Evolutionary conservation across 768 basidiomycete genomes (phyloP), one percentile per base, ranked within the genome.

Genomic region (Arthromyces matolae): DNA sequence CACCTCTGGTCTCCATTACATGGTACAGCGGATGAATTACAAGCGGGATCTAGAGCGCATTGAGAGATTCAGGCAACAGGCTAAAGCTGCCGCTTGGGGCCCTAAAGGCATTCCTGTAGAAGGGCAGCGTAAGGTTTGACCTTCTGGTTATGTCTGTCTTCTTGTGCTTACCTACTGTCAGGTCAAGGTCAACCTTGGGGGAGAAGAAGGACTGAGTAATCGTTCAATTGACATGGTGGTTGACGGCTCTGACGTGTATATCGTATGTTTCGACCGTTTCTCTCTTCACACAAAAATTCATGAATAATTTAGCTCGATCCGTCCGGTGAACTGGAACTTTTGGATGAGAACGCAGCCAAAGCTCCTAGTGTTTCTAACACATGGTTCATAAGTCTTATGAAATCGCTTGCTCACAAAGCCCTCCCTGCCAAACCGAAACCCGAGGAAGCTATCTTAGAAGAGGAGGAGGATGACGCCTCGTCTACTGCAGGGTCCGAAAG

Each of bases 51-150:
- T 88, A 38, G 70, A 69, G 36, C 80, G 86, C 27, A 81, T 99
- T 31, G 79, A 84, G 28, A 62, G 66, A 33, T 78, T 86, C 55
- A 67, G 79, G 4, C 55, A 57, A 35, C 77, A 83, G 38, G 92
- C 91, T n/a, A 77, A 76, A 47, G 55, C 75, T 32, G 77, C 82
- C 9, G 92, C 92, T 6, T 94, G 91, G 90, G 92, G 92, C 9
- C 75, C 85, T 3, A 89, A 86, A 60, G 64, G 85, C 68, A 68
- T 75, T 13, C 87, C 85, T 1, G 39, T 76, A 20, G 74, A 76
- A 50, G 84, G 79, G 47, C 77, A 73, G 61, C 78, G 84, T 57
- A 93, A 90, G 75, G 90, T 86, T n/a, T n/a, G n/a, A n/a, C n/a
- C n/a, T n/a, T n/a, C n/a, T n/a, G n/a, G n/a, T n/a, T n/a, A 50